phyloP scores from a whole-genome alignment of 176 grass and related monocot genomes.

The Areca catechu region DNA sequence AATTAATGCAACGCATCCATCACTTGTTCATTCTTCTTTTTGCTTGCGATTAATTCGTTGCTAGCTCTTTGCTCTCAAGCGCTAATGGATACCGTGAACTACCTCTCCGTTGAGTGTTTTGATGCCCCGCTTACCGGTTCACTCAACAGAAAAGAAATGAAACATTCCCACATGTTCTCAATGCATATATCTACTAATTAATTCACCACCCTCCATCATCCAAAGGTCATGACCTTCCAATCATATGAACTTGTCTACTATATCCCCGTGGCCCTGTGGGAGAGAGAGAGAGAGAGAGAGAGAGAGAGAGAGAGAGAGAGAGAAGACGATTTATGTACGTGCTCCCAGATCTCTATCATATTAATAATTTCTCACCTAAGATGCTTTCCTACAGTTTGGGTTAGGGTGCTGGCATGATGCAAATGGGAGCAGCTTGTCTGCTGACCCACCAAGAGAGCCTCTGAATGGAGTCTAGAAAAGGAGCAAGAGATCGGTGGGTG shows the following conservation, averaged over 20 bases:
- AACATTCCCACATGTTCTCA: slow-evolving; percentile 61
- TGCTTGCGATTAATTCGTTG: too few relatives aligned
- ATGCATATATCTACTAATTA: slow-evolving; percentile 25
- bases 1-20: slow-evolving; percentile 11
- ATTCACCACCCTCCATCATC: neutral
- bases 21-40: slow-evolving; percentile 1
- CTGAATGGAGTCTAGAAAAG: too few relatives aligned
- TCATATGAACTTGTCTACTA: too few relatives aligned
- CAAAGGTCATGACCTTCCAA: too few relatives aligned
- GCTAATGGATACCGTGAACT: too few relatives aligned
- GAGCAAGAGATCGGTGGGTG: neutral
- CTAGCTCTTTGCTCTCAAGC: too few relatives aligned
- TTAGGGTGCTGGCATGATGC: slow-evolving; percentile 22
- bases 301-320: too few relatives aligned
- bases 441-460: too few relatives aligned
- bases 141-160: neutral
- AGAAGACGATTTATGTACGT: too few relatives aligned
- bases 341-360: neutral
- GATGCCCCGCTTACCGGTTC: too few relatives aligned
- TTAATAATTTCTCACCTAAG: slow-evolving; percentile 14
- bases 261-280: too few relatives aligned
- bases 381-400: slow-evolving; percentile 23
- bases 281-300: neutral
- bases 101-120: too few relatives aligned
- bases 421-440: slow-evolving; percentile 18